A percentile compares a stretch with the other conserved stretches of the same genome.
Conservation (phyloP, 176 grass and related monocot species). For the Metroxylon sagu region DNA sequence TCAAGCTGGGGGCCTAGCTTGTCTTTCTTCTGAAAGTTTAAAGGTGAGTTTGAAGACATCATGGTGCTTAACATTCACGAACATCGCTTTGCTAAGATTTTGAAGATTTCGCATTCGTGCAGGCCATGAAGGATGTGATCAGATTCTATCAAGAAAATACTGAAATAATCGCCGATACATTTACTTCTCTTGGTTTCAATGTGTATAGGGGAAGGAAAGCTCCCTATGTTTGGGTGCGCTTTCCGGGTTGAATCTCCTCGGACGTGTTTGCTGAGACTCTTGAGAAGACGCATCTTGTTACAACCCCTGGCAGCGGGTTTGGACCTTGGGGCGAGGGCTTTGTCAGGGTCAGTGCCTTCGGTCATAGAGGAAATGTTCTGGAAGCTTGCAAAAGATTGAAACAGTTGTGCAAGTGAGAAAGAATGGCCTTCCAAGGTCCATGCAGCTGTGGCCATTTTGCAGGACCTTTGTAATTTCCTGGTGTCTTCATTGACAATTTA, state of each 20-base stretch:
- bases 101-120: constrained; percentile 7
- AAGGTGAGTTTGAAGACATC: constrained; percentile 30
- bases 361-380: constrained; percentile 57
- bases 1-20: constrained; percentile 77
- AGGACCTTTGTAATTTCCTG: too few species aligned
- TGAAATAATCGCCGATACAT: constrained; percentile 71
- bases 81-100: not conserved
- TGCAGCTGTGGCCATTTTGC: too few species aligned
- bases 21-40: constrained; percentile 65
- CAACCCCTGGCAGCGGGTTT: constrained; percentile 83
- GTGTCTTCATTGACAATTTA: too few species aligned
- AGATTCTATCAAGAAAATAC: constrained; percentile 94
- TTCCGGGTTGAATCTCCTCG: constrained; percentile 77
- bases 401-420: constrained; percentile 39
- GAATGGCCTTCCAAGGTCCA: not conserved
- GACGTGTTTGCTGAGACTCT: constrained; percentile 76
- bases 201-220: constrained; percentile 86
- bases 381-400: constrained; percentile 56
- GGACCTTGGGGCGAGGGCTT: constrained; percentile 80
- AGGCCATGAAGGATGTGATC: constrained; percentile 32
- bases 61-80: too few species aligned
- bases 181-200: constrained; percentile 73
- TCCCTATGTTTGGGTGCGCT: constrained; percentile 93
- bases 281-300: constrained; percentile 74
- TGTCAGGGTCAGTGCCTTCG: constrained; percentile 79